Evolutionary conservation across 2,329 filamentous ascomycete genomes (phyloP).

Genomic region (Colletotrichum graminicola): DNA sequence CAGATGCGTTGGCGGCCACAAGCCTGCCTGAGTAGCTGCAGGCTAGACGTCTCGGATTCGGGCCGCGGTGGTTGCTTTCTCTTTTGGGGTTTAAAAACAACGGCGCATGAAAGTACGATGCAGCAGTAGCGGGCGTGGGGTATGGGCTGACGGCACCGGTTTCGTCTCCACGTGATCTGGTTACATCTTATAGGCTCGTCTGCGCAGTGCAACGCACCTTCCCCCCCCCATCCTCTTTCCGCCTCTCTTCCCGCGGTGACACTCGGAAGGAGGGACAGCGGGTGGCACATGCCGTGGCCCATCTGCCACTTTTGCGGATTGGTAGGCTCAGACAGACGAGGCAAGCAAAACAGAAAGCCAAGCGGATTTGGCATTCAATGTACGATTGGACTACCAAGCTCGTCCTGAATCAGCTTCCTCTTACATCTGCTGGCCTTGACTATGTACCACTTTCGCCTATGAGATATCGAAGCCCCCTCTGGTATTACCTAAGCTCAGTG

Average conservation of each 20-base stretch:
- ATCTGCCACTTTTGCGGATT: not conserved
- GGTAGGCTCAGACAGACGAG: not conserved
- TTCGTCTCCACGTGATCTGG: not conserved
- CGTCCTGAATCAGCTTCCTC: too few species aligned
- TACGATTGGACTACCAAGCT: too few species aligned
- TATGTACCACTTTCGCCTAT: not conserved
- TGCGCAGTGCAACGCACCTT: not conserved
- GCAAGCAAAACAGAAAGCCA: not conserved
- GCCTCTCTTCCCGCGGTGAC: not conserved
- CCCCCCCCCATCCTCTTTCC: not conserved
- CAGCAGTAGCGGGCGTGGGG: not conserved
- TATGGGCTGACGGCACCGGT: not conserved
- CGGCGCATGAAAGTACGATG: constrained; percentile 13
- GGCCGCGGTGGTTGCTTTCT: not conserved
- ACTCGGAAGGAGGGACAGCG: not conserved
- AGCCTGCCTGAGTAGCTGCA: constrained; percentile 4
- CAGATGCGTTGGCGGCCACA: not conserved
- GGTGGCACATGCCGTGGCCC: not conserved
- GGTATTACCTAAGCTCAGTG: not conserved
- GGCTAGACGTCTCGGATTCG: not conserved
- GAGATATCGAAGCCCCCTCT: constrained; percentile 8
- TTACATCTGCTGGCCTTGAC: not conserved
- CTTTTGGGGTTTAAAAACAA: not conserved
- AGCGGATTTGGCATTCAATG: not conserved
- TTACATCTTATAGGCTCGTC: not conserved